phyloP scores from a whole-genome alignment of 1,284 basidiomycete species.

The Thecaphora thlaspeos region DNA sequence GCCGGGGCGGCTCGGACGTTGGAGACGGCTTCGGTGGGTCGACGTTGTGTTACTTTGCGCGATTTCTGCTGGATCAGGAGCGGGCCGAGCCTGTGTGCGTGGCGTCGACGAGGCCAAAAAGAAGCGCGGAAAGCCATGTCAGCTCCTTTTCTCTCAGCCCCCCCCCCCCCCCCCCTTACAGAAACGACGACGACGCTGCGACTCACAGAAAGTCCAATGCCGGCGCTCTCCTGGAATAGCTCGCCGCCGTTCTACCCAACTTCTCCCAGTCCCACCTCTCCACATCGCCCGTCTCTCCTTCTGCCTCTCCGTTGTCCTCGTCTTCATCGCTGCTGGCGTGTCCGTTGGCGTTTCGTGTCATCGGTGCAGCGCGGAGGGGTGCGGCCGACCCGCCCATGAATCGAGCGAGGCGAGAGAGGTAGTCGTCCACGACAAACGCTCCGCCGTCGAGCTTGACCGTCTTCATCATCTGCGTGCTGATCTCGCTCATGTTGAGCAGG shows the following conservation, averaged over 20 bases:
- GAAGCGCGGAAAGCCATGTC: not conserved
- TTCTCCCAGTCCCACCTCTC: conserved; percentile 47
- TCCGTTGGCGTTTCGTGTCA: not conserved
- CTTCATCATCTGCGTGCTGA: conserved; percentile 47
- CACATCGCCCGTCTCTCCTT: conserved; percentile 17
- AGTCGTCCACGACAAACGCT: conserved; percentile 53
- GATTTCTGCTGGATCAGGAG: conserved; percentile 36
- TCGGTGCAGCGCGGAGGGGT: conserved; percentile 3
- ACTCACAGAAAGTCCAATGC: conserved; percentile 45
- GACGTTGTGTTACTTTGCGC: conserved; percentile 9
- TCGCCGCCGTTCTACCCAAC: conserved; percentile 29
- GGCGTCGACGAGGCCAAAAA: not conserved
- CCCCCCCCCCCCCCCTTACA: too few relatives aligned
- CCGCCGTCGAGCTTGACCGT: conserved; percentile 45
- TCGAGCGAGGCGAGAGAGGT: conserved; percentile 30
- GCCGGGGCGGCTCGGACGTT: conserved; percentile 23
- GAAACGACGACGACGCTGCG: too few relatives aligned
- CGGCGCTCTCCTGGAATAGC: conserved; percentile 34
- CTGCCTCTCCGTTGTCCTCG: conserved; percentile 11
- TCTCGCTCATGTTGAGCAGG: conserved; percentile 43
- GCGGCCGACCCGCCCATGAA: conserved; percentile 35
- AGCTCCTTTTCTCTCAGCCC: too few relatives aligned
- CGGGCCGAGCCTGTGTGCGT: conserved; percentile 30
- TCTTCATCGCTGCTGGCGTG: conserved; percentile 2
- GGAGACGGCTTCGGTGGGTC: conserved; percentile 10